phyloP scores from a whole-genome alignment of 192 early-diverging fungal species.

The Piromyces finnis region DNA sequence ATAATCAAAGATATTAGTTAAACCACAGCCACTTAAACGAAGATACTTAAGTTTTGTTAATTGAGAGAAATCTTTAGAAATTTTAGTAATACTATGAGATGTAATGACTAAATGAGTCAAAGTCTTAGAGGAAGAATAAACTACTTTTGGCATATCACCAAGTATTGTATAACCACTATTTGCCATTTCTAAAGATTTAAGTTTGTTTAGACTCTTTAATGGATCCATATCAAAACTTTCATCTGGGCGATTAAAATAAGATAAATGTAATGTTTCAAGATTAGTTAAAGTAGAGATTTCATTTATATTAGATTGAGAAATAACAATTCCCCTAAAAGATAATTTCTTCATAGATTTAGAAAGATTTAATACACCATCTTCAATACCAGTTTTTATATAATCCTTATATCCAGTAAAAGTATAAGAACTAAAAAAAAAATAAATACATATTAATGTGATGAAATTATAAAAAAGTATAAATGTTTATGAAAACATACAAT shows the following conservation, averaged over 20 bases:
- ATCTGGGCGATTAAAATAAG: background rate
- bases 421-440: too few species aligned
- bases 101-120: background rate
- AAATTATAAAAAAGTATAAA: too few species aligned
- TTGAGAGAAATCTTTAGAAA: too few species aligned
- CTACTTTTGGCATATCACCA: background rate
- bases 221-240: background rate
- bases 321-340: background rate
- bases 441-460: too few species aligned
- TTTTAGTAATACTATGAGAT: too few species aligned
- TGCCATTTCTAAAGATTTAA: background rate
- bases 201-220: background rate
- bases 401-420: background rate
- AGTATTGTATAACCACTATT: background rate
- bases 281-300: background rate
- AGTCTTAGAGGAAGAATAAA: background rate
- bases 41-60: too few species aligned
- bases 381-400: background rate
- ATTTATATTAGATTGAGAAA: background rate
- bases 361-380: background rate
- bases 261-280: background rate
- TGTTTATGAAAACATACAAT: background rate
- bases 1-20: too few species aligned
- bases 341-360: background rate
- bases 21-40: too few species aligned